These are phyloP conservation scores for Neopestalotiopsis rosae DNA, from an alignment of 2,329 filamentous ascomycete genomes.

Conservation along the genomic window DNA sequence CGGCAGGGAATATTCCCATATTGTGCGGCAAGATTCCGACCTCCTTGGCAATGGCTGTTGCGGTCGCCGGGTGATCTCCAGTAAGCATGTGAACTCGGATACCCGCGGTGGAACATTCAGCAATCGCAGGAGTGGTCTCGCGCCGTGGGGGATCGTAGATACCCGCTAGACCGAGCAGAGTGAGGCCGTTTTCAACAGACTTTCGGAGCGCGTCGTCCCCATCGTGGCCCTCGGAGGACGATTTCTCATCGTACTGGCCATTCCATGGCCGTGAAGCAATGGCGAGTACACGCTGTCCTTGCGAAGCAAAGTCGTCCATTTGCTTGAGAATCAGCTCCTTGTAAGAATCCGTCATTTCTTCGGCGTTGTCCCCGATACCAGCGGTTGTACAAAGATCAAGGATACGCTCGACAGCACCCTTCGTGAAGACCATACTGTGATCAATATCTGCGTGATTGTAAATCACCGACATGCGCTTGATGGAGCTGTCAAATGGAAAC, in stretches of 20 bases:
- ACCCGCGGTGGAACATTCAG: conserved; percentile 73
- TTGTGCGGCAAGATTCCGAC: conserved; percentile 77
- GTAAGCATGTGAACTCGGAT: conserved; percentile 86
- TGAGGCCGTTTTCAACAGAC: conserved; percentile 70
- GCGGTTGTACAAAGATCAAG: conserved; percentile 60
- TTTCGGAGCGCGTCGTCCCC: conserved; percentile 56
- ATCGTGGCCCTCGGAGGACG: conserved; percentile 30
- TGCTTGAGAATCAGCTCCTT: conserved; percentile 57
- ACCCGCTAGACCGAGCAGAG: conserved; percentile 81
- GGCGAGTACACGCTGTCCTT: conserved; percentile 75
- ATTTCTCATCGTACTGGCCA: conserved; percentile 48
- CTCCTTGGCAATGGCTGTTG: conserved; percentile 77
- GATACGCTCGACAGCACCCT: conserved; percentile 67
- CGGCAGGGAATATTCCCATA: conserved; percentile 61
- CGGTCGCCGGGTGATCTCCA: conserved; percentile 80
- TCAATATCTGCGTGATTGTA: conserved; percentile 58
- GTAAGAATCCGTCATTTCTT: conserved; percentile 53
- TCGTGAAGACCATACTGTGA: conserved; percentile 62
- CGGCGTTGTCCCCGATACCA: conserved; percentile 45
- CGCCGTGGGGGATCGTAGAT: conserved; percentile 86
- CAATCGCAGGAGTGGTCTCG: conserved; percentile 77
- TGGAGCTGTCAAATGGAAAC: conserved; percentile 78
- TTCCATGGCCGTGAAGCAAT: conserved; percentile 68
- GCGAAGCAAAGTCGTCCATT: conserved; percentile 65
- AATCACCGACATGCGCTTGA: conserved; percentile 82